Evolutionary conservation across 305 asterid species (phyloP).

Genomic region (Withania somnifera): DNA sequence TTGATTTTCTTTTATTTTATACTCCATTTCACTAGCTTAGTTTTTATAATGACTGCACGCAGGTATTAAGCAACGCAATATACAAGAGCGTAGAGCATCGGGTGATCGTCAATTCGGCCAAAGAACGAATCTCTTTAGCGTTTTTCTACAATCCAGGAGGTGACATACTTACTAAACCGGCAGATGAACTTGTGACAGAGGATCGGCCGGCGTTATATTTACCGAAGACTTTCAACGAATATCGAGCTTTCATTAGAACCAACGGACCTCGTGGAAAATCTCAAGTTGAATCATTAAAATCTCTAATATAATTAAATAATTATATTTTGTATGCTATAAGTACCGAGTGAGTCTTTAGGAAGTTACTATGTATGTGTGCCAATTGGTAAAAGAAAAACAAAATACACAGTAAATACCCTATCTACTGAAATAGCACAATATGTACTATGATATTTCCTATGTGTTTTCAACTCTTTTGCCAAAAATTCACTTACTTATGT

Average conservation of each 20-base stretch:
- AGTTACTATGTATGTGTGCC: too few species aligned
- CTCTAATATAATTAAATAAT: constrained; percentile 8
- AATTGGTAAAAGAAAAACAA: too few species aligned
- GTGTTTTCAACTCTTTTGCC: too few species aligned
- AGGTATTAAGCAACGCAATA: constrained; percentile 42
- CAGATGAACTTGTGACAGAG: constrained; percentile 39
- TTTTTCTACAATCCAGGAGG: constrained; percentile 72
- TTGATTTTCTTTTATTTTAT: background rate
- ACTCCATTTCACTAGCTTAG: background rate
- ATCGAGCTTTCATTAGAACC: constrained; percentile 52
- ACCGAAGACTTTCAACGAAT: constrained; percentile 39
- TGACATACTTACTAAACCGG: constrained; percentile 45
- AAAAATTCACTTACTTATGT: too few species aligned
- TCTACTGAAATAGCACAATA: too few species aligned
- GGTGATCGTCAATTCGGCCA: constrained; percentile 54
- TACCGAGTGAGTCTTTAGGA: too few species aligned
- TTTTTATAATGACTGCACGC: background rate
- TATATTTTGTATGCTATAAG: too few species aligned
- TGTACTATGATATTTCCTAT: too few species aligned
- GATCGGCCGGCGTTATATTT: constrained; percentile 32
- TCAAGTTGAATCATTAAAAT: constrained; percentile 53
- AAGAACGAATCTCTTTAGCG: constrained; percentile 63
- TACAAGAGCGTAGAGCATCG: constrained; percentile 87
- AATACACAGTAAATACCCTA: too few species aligned
- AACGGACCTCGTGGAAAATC: constrained; percentile 64